Base-by-base conservation (phyloP, 345 rosid genomes). In the Eucalyptus cloeziana region DNA sequence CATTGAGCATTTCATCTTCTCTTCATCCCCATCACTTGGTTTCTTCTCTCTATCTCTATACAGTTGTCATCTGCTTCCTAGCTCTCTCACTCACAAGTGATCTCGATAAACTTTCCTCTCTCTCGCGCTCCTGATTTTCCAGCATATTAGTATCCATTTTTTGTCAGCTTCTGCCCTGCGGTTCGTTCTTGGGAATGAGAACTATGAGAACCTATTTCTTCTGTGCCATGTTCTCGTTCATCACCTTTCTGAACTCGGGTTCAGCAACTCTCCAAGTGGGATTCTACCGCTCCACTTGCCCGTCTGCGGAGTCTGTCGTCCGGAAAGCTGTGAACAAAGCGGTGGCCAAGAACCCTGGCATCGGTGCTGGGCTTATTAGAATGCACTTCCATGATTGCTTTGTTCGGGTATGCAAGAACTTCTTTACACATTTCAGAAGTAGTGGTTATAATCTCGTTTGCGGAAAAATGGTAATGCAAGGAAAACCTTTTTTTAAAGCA, bases 361-460 rank as follows among this genome's bases (percentile, higher is more conserved):
- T 91, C 4, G 89, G 88, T 16, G 89, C 90, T 15, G 92, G 91
- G 21, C 76, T 91, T 7, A 56, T 91, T 13, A 69, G 92, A 88
- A 87, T 91, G 91, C 89, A 91, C 17, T 91, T 91, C 91, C 91
- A 91, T 37, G 92, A 91, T 51, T 89, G 92, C 88, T 91, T 91
- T 33, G 89, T 91, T 71, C 81, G 81, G 81, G 25, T 71, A 71
- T 10, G 81, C 13, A 17, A 10, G 81, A 3, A 71, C 76, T 64
- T n/a, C 19, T 64, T 64, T n/a, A 2, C 76, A 13, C 37, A 10
- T 37, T 71, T 71, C 45, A 1, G 44, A 69, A 71, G 14, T 37
- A 19, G 25, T 8, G 25, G 81, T 2, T 69, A 69, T 33, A 5
- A 37, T 71, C 45, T 37, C 45, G 8, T 10, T 37, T 71, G 2